Percentiles rank a stretch among this genome's conserved stretches.
phyloP scores from a whole-genome alignment of 116 monocot genomes.

The Papilionanthe hybrid region DNA sequence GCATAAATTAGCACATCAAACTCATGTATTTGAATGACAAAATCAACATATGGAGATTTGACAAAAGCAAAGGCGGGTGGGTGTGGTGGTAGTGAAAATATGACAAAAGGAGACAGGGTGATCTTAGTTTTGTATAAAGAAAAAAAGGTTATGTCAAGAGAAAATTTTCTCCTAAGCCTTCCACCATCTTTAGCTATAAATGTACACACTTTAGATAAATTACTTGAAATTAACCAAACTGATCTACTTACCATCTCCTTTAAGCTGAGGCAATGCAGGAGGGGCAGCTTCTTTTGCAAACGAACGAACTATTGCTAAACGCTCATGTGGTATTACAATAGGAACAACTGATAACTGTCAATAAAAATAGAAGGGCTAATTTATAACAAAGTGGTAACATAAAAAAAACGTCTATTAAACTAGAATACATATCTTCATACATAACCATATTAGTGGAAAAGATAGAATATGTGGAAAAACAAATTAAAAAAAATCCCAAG shows the following conservation, averaged over 20 bases:
- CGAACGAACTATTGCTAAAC: slow-evolving; percentile 31
- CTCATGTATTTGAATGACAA: too few relatives aligned
- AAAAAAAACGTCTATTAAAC: too few relatives aligned
- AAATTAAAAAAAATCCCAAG: not conserved
- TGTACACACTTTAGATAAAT: not conserved
- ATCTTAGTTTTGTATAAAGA: not conserved
- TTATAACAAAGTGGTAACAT: not conserved
- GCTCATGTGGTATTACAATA: slow-evolving; percentile 42
- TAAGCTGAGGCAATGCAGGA: slow-evolving; percentile 28
- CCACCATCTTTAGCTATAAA: not conserved
- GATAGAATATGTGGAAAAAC: not conserved
- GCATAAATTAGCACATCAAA: too few relatives aligned
- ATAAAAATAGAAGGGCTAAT: not conserved
- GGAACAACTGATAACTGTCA: slow-evolving; percentile 62
- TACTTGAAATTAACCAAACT: not conserved
- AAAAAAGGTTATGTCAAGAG: not conserved
- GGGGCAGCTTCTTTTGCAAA: slow-evolving; percentile 75
- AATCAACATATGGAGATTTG: too few relatives aligned
- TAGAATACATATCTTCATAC: not conserved
- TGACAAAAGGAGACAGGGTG: too few relatives aligned
- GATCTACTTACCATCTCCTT: slow-evolving; percentile 71
- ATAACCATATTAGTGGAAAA: not conserved
- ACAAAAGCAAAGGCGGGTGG: too few relatives aligned
- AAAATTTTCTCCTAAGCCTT: not conserved
- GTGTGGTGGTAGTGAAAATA: too few relatives aligned